A percentile compares a stretch with the other conserved stretches of the same genome.
These are phyloP conservation scores for Ophiognomonia clavigignenti-juglandacearum DNA, from an alignment of 2,329 filamentous ascomycete genomes.

Conservation along the genomic window DNA sequence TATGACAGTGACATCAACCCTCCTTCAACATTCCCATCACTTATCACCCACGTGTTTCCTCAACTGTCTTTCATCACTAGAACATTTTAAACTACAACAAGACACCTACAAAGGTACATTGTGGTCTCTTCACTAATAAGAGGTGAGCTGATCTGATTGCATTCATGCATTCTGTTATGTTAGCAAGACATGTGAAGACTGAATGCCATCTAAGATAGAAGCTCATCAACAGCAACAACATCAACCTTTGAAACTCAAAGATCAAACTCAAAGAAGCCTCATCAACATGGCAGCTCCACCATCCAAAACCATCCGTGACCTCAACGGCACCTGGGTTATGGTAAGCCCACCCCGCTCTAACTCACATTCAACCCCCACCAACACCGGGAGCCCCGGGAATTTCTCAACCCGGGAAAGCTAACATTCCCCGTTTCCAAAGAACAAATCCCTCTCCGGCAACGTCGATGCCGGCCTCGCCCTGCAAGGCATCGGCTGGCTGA, in stretches of 20 bases:
- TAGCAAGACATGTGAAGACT: not conserved
- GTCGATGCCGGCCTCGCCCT: constrained; percentile 65
- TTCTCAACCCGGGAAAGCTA: no score
- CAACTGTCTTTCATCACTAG: no score
- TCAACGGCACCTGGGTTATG: constrained; percentile 66
- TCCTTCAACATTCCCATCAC: no score
- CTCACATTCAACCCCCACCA: not conserved
- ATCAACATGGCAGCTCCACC: constrained; percentile 66
- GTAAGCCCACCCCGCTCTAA: constrained; percentile 41
- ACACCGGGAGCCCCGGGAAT: constrained; percentile 4
- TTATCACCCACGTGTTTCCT: no score
- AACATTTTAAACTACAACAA: no score
- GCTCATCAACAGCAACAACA: no score
- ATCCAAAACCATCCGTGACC: constrained; percentile 60
- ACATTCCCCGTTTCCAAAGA: constrained; percentile 42
- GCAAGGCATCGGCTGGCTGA: constrained; percentile 68
- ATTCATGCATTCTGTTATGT: no score
- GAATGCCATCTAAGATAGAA: no score
- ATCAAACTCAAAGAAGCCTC: not conserved
- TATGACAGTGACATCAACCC: no score
- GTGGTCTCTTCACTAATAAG: no score
- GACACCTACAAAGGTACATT: not conserved
- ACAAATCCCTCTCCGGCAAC: constrained; percentile 67
- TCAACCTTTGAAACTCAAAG: no score
- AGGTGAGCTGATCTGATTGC: no score